These are phyloP conservation scores for Acorus calamus DNA, from an alignment of 106 monocot genomes.

Conservation along the genomic window DNA sequence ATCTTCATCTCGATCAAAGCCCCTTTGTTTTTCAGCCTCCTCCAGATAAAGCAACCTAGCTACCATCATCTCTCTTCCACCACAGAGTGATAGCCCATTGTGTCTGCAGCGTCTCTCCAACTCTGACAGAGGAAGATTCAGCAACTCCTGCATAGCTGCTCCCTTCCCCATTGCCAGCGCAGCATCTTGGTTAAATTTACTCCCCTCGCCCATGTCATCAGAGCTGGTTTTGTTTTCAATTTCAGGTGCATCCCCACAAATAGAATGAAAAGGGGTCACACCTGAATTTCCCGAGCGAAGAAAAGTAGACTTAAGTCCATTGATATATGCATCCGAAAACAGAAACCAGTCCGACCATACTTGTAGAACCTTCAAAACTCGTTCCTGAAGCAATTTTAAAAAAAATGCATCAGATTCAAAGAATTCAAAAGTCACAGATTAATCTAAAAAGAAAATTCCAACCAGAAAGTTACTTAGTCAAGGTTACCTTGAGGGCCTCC, in stretches of 20 bases:
- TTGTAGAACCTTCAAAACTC: slow-evolving; percentile 96
- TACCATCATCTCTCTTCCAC: slow-evolving; percentile 97
- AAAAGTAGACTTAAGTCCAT: slow-evolving; percentile 78
- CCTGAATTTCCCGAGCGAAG: slow-evolving; percentile 88
- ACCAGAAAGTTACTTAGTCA: not conserved
- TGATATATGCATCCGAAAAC: slow-evolving; percentile 97
- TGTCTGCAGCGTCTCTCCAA: slow-evolving; percentile 92
- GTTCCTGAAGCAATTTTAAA: slow-evolving; percentile 51
- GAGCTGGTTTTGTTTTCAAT: slow-evolving; percentile 49
- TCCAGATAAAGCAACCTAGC: slow-evolving; percentile 87
- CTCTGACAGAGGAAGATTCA: slow-evolving; percentile 78
- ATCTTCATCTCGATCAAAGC: slow-evolving; percentile 57
- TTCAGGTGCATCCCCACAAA: slow-evolving; percentile 86
- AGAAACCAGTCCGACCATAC: slow-evolving; percentile 99
- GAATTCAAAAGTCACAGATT: too few relatives aligned
- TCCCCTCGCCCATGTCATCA: slow-evolving; percentile 46
- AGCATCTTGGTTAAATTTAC: slow-evolving; percentile 68
- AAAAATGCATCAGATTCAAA: not conserved
- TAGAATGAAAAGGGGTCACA: slow-evolving; percentile 72
- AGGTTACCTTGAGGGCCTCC: slow-evolving; percentile 84
- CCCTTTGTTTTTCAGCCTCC: slow-evolving; percentile 82
- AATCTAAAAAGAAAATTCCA: too few relatives aligned
- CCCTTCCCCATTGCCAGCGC: slow-evolving; percentile 93
- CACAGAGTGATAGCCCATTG: slow-evolving; percentile 86
- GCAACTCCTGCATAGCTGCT: slow-evolving; percentile 76